Evolutionary conservation across 2,329 filamentous ascomycete genomes (phyloP).

Genomic region (Thielaviopsis cerberus): DNA sequence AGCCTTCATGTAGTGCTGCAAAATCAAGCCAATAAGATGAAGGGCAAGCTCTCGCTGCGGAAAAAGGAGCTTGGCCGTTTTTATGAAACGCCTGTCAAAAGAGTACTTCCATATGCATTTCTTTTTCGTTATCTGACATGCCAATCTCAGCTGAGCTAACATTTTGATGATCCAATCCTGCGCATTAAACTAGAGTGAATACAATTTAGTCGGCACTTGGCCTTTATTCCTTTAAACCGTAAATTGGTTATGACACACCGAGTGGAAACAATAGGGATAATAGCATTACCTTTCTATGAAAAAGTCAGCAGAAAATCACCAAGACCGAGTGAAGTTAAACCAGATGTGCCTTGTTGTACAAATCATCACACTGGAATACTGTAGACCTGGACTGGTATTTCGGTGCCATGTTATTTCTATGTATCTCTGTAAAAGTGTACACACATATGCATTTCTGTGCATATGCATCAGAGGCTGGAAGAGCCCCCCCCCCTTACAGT

Average conservation of each 20-base stretch:
- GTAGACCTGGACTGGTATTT: not conserved
- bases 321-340: not conserved
- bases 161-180: not conserved
- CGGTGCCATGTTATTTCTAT: not conserved
- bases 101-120: not conserved
- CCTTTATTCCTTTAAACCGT: not conserved
- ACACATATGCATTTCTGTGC: not conserved
- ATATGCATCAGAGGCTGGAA: not conserved
- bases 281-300: not conserved
- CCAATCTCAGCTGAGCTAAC: not conserved
- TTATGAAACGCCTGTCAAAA: not conserved
- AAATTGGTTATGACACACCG: not conserved
- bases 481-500: not conserved
- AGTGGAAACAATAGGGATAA: not conserved
- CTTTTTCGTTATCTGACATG: not conserved
- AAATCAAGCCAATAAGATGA: no score
- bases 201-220: not conserved
- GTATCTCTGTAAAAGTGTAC: not conserved
- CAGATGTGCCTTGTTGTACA: not conserved
- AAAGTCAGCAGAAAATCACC: not conserved
- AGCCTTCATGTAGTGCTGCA: not conserved
- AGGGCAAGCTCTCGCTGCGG: not conserved
- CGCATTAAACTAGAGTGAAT: not conserved
- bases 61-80: not conserved
- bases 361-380: not conserved